Conservation (phyloP, 1,284 basidiomycete species). For the Puccinia coronata region DNA sequence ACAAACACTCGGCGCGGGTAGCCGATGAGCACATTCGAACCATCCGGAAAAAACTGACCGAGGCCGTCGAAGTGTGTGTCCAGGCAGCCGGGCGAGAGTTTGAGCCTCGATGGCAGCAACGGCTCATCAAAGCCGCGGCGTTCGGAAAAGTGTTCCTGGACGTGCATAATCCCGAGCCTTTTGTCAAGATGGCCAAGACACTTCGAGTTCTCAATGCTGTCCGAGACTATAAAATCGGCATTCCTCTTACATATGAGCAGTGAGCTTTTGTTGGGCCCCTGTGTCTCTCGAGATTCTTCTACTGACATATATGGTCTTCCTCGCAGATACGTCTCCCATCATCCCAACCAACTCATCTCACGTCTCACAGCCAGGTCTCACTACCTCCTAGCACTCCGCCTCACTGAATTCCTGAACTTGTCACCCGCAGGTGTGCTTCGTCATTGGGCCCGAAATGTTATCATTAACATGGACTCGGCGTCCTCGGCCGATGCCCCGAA, state of each 20-base stretch:
- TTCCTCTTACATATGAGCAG: conserved; percentile 90
- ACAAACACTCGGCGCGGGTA: conserved; percentile 72
- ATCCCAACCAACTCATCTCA: conserved; percentile 66
- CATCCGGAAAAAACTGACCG: conserved; percentile 79
- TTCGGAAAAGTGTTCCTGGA: conserved; percentile 93
- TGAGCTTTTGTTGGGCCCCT: conserved; percentile 59
- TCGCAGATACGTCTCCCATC: conserved; percentile 35
- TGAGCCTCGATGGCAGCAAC: conserved; percentile 84
- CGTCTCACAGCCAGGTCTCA: conserved; percentile 83
- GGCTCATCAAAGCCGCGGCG: conserved; percentile 83
- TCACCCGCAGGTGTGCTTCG: conserved; percentile 84
- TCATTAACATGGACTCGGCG: conserved; percentile 58
- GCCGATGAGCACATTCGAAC: conserved; percentile 89
- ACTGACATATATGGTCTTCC: background rate
- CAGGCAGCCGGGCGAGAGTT: conserved; percentile 91
- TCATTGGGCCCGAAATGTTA: conserved; percentile 95
- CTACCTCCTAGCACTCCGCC: conserved; percentile 87
- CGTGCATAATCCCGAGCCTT: conserved; percentile 83
- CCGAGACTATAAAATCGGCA: conserved; percentile 83
- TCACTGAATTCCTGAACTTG: conserved; percentile 78
- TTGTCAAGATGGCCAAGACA: conserved; percentile 84
- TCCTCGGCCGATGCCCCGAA: background rate
- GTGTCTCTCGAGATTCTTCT: conserved; percentile 53
- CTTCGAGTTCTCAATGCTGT: conserved; percentile 95
- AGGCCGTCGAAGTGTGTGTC: conserved; percentile 87